A percentile compares a stretch with the other conserved stretches of the same genome.
Conservation (phyloP, 805 yeast genomes). For the Candida loeiensis region DNA sequence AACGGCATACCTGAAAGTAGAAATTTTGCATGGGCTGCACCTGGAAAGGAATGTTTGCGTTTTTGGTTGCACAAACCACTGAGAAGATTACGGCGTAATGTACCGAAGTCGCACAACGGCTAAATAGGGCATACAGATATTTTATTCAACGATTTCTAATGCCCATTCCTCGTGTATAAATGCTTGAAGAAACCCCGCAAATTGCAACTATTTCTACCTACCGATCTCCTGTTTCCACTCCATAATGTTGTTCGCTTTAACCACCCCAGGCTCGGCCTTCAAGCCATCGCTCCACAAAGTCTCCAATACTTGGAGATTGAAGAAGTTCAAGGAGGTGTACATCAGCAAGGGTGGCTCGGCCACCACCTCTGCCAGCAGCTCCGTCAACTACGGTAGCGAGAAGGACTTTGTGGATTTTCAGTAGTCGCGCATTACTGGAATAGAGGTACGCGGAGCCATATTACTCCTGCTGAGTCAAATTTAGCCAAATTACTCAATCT, state of each 20-base stretch:
- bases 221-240: background rate
- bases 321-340: conserved; percentile 32
- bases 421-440: too few relatives aligned
- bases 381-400: conserved; percentile 11
- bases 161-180: conserved; percentile 1
- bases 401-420: conserved; percentile 1
- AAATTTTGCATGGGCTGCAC: too few relatives aligned
- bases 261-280: conserved; percentile 38
- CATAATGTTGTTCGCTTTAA: conserved; percentile 27
- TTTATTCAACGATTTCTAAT: too few relatives aligned
- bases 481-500: too few relatives aligned
- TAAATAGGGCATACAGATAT: too few relatives aligned
- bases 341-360: conserved; percentile 22
- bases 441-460: too few relatives aligned
- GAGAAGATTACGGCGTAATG: too few relatives aligned
- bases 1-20: too few relatives aligned
- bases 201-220: background rate
- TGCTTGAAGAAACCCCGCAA: background rate
- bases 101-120: too few relatives aligned
- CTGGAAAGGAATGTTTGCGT: too few relatives aligned
- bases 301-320: conserved; percentile 34
- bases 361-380: conserved; percentile 12
- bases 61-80: too few relatives aligned
- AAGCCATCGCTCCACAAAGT: conserved; percentile 33
- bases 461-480: too few relatives aligned